phyloP scores from a whole-genome alignment of 2,329 filamentous ascomycete species.

The Pseudogymnoascus sp. region DNA sequence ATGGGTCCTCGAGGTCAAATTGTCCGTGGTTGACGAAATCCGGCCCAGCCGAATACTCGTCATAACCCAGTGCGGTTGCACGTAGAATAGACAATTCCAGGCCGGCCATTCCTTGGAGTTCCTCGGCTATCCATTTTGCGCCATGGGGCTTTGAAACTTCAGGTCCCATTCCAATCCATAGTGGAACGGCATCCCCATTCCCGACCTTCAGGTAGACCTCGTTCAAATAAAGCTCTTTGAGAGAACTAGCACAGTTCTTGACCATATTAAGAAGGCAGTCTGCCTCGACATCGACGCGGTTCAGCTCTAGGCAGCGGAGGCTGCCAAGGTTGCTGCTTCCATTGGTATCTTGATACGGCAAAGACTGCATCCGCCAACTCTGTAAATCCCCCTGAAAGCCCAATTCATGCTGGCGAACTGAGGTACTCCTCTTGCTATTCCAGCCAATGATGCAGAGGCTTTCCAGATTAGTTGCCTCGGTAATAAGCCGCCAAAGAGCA shows the following conservation, averaged over 20 bases:
- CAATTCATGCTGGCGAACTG: slow-evolving; percentile 16
- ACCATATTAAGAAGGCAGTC: slow-evolving; percentile 20
- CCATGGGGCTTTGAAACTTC: slow-evolving; percentile 12
- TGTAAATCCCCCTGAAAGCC: slow-evolving; percentile 11
- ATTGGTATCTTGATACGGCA: slow-evolving; percentile 20
- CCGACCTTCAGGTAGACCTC: slow-evolving; percentile 27
- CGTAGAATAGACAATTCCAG: slow-evolving; percentile 23
- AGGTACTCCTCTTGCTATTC: slow-evolving; percentile 22
- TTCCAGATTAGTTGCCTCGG: slow-evolving; percentile 36
- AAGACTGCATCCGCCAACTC: slow-evolving; percentile 24
- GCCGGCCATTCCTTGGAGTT: slow-evolving; percentile 19
- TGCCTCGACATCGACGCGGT: slow-evolving; percentile 25
- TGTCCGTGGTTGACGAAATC: slow-evolving; percentile 5
- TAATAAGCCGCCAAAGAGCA: slow-evolving; percentile 43
- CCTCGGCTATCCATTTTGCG: slow-evolving; percentile 23
- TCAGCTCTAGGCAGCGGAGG: slow-evolving; percentile 26
- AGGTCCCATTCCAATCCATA: slow-evolving; percentile 25
- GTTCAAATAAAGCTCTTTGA: slow-evolving; percentile 27
- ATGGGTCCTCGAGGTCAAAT: slow-evolving; percentile 25
- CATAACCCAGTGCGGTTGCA: slow-evolving; percentile 27
- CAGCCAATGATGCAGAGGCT: slow-evolving; percentile 41
- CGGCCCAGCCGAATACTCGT: slow-evolving; percentile 21
- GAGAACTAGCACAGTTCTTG: slow-evolving; percentile 18
- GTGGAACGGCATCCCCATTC: slow-evolving; percentile 14
- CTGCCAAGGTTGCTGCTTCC: slow-evolving; percentile 12